These are phyloP conservation scores for Paraphoma sp. DNA, from an alignment of 2,329 filamentous ascomycete genomes.

Conservation along the genomic window DNA sequence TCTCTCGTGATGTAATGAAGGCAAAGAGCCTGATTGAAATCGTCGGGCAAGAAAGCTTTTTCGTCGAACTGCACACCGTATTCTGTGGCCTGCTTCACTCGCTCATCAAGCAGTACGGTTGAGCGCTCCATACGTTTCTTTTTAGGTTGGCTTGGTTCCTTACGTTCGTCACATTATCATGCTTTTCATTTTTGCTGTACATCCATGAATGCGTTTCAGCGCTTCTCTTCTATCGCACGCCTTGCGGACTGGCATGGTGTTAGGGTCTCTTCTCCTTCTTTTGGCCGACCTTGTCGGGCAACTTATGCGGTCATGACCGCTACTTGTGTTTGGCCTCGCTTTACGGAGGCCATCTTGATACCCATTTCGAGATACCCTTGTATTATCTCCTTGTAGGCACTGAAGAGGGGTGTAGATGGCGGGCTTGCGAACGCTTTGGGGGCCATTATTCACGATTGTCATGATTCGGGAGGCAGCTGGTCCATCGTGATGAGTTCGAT, in stretches of 20 bases:
- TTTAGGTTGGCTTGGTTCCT: conserved; percentile 13
- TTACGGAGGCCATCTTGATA: conserved; percentile 24
- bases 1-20: conserved; percentile 58
- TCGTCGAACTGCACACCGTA: conserved; percentile 62
- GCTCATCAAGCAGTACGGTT: conserved; percentile 49
- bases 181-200: not conserved
- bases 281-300: not conserved
- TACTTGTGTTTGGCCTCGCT: conserved; percentile 2
- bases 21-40: conserved; percentile 65
- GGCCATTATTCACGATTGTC: not conserved
- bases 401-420: conserved; percentile 13
- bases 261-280: not conserved
- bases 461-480: no score
- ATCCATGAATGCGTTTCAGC: conserved; percentile 20
- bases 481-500: not conserved
- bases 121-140: conserved; percentile 16
- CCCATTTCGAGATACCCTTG: conserved; percentile 35
- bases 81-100: conserved; percentile 53
- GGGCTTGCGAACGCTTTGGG: not conserved
- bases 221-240: conserved; percentile 12
- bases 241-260: conserved; percentile 28
- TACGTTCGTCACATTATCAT: conserved; percentile 14
- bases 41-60: conserved; percentile 64
- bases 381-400: conserved; percentile 8
- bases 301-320: conserved; percentile 3